phyloP scores from a whole-genome alignment of 306 rosid species.

The Styphnolobium japonicum region DNA sequence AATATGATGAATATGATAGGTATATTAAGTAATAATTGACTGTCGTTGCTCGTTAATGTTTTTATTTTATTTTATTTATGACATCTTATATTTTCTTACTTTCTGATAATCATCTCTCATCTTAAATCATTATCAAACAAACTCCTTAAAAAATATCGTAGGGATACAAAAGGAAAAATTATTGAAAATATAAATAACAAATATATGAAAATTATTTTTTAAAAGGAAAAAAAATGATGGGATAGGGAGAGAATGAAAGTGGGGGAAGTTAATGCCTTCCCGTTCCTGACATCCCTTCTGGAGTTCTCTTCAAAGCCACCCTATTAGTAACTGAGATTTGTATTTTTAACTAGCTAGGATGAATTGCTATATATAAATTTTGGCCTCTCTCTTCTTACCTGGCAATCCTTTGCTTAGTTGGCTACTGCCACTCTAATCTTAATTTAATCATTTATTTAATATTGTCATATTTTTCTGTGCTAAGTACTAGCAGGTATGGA shows the following conservation, averaged over 20 bases:
- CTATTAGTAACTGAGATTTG: slow-evolving; percentile 26
- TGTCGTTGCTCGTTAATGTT: neutral
- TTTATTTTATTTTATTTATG: neutral
- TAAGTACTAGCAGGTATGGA: neutral
- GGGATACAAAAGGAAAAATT: neutral
- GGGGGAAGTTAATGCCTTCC: neutral
- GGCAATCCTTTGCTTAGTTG: slow-evolving; percentile 22
- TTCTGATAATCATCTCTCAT: neutral
- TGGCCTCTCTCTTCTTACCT: slow-evolving; percentile 3
- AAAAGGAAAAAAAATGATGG: neutral
- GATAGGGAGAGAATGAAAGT: neutral
- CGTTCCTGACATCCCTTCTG: slow-evolving; percentile 6
- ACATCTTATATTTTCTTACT: neutral
- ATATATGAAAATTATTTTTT: neutral
- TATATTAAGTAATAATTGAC: slow-evolving; percentile 20
- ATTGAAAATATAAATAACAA: neutral
- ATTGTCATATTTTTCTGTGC: neutral
- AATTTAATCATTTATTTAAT: neutral
- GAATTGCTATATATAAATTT: neutral
- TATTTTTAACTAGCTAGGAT: neutral
- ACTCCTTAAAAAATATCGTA: neutral
- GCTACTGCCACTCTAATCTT: neutral
- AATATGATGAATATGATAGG: neutral
- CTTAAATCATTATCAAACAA: neutral
- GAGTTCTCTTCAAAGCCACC: slow-evolving; percentile 24